A percentile compares a stretch with the other conserved stretches of the same genome.
Conservation (phyloP, 805 yeast genomes). For the Wickerhamomyces ciferrii region DNA sequence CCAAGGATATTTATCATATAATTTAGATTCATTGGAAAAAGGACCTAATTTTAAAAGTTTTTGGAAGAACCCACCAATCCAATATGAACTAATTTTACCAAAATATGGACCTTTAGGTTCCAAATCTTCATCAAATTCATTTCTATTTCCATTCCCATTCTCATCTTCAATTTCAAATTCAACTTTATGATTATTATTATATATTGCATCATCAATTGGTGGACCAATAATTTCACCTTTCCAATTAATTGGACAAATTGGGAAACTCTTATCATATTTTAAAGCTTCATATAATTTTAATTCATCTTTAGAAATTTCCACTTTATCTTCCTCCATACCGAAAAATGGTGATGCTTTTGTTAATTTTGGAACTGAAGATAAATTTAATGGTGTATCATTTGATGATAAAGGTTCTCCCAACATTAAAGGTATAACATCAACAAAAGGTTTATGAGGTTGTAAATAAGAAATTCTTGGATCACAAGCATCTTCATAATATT, state of each 20-base stretch:
- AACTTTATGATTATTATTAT: background rate
- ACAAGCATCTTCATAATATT: background rate
- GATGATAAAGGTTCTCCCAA: conserved; percentile 16
- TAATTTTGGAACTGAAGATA: conserved; percentile 11
- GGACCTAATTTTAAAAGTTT: conserved; percentile 5
- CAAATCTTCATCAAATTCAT: conserved; percentile 1
- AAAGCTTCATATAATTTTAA: conserved; percentile 13
- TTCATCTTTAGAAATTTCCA: conserved; percentile 11
- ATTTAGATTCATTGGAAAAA: conserved; percentile 2
- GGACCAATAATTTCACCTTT: conserved; percentile 7
- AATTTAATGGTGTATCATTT: conserved; percentile 14
- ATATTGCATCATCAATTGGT: no score
- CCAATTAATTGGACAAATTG: conserved; percentile 3
- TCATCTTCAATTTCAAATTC: conserved; percentile 10
- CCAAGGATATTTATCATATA: conserved; percentile 16
- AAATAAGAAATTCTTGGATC: conserved; percentile 11
- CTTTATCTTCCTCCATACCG: background rate
- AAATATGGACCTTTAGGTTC: conserved; percentile 4
- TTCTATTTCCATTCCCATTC: no score
- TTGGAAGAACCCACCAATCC: conserved; percentile 1
- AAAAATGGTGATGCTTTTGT: conserved; percentile 8
- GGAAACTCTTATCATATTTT: conserved; percentile 16
- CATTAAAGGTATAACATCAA: conserved; percentile 13
- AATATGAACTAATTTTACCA: background rate
- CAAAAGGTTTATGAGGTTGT: conserved; percentile 11